Evolutionary conservation across 495 filamentous ascomycete species (phyloP).

Genomic region (Neurospora sublineolata): DNA sequence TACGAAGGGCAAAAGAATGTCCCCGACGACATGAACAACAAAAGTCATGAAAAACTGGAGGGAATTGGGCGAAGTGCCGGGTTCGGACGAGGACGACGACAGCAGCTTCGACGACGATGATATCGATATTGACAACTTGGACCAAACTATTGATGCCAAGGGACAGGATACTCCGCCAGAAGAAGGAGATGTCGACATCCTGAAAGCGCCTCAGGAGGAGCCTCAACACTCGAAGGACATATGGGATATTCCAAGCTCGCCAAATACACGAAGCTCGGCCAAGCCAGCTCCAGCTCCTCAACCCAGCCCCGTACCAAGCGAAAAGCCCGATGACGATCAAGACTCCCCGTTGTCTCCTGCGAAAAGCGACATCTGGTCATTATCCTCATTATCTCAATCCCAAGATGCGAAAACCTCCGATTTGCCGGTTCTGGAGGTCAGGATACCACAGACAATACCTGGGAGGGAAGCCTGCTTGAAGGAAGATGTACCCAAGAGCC

Average conservation of each 20-base stretch:
- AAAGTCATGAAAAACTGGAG: conserved; percentile 43
- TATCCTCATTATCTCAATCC: neutral
- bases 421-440: neutral
- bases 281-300: neutral
- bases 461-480: neutral
- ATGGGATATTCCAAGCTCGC: conserved; percentile 7
- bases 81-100: conserved; percentile 46
- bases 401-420: neutral
- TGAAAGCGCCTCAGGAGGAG: conserved; percentile 6
- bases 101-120: conserved; percentile 29
- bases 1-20: conserved; percentile 14
- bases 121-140: conserved; percentile 11
- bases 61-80: conserved; percentile 46
- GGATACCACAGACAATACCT: neutral
- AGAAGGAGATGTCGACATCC: conserved; percentile 5
- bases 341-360: neutral
- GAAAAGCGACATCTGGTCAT: neutral
- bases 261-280: neutral
- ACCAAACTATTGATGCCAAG: neutral
- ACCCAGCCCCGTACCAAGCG: neutral
- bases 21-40: conserved; percentile 14
- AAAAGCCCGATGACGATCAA: neutral
- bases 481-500: neutral
- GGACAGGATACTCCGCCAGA: neutral
- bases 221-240: neutral